phyloP scores from a whole-genome alignment of 2,329 filamentous ascomycete genomes.

The Geosmithia flava region DNA sequence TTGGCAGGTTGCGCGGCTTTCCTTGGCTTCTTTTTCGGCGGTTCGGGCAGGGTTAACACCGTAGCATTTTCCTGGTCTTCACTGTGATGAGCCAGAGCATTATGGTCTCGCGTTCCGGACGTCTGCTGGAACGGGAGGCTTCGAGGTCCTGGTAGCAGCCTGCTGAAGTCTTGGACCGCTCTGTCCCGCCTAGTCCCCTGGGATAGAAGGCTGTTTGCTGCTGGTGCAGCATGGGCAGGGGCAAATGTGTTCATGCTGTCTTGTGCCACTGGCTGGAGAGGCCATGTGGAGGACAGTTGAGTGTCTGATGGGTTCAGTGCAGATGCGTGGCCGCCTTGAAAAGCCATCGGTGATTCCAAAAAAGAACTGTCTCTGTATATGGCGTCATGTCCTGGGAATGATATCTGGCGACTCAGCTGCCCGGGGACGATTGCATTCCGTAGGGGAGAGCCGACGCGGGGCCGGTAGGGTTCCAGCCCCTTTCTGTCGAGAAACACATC shows the following conservation, averaged over 20 bases:
- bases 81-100: background rate
- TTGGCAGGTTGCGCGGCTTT: background rate
- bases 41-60: background rate
- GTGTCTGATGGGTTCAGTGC: background rate
- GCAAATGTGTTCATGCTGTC: background rate
- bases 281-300: background rate
- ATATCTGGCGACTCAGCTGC: background rate
- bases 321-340: background rate
- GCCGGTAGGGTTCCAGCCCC: conserved; percentile 6
- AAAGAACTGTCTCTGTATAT: background rate
- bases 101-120: background rate
- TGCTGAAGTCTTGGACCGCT: background rate
- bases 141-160: background rate
- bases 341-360: background rate
- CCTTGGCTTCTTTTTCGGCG: background rate
- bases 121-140: background rate
- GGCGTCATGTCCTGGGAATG: background rate
- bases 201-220: background rate
- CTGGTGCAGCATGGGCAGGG: background rate
- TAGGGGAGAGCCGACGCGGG: conserved; percentile 14
- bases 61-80: background rate
- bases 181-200: background rate
- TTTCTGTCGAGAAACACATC: conserved; percentile 7
- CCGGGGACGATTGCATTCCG: conserved; percentile 1
- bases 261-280: background rate